Evolutionary conservation across 441 rosid genomes (phyloP).

Genomic region (Erodium texanum): DNA sequence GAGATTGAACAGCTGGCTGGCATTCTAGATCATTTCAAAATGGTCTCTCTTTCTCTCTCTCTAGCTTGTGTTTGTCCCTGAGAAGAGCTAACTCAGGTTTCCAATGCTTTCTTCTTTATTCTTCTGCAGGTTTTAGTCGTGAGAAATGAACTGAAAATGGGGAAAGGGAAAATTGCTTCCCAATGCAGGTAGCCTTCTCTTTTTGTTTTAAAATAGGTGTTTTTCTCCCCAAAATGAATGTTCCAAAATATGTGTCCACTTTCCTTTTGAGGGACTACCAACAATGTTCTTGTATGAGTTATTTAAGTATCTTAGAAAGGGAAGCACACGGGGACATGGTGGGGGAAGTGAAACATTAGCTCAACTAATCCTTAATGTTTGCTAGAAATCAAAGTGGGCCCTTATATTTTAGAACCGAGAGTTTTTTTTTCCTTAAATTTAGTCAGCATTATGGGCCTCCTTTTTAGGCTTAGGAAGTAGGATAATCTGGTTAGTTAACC

Average conservation of each 20-base stretch:
- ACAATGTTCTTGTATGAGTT: not conserved
- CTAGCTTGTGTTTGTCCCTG: not conserved
- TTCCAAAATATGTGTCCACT: not conserved
- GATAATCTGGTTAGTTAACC: not conserved
- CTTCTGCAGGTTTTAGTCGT: constrained; percentile 70
- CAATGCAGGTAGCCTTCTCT: constrained; percentile 62
- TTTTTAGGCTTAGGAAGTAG: not conserved
- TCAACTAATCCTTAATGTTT: not conserved
- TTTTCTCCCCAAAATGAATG: too few species aligned
- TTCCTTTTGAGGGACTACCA: not conserved
- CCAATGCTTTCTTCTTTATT: constrained; percentile 1
- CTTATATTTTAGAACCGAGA: not conserved
- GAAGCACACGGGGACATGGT: not conserved
- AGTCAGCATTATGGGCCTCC: not conserved
- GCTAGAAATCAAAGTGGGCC: not conserved
- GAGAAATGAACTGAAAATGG: constrained; percentile 95
- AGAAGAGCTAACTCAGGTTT: constrained; percentile 5
- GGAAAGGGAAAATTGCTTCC: constrained; percentile 96
- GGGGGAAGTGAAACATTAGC: not conserved
- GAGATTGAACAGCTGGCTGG: constrained; percentile 86
- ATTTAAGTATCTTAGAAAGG: not conserved
- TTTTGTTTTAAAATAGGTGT: not conserved
- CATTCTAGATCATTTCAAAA: constrained; percentile 74
- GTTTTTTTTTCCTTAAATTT: not conserved
- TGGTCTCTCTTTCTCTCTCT: constrained; percentile 34